A percentile compares a stretch with the other conserved stretches of the same genome.
phyloP scores from a whole-genome alignment of 2,329 filamentous ascomycete genomes.

The Phaeosphaeria sp. region DNA sequence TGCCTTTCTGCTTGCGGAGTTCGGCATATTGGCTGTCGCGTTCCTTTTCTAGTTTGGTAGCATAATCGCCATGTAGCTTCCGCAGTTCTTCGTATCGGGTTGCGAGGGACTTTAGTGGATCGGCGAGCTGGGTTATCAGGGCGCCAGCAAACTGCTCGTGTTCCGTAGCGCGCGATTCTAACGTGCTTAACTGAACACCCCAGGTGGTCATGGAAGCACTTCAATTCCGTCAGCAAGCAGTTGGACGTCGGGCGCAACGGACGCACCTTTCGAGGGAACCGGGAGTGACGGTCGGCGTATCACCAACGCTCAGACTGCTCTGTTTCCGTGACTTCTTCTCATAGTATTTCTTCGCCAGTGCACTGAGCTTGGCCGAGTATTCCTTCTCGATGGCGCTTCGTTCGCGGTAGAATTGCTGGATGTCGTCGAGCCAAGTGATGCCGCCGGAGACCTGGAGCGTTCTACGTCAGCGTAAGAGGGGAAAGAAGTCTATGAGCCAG shows the following conservation, averaged over 20 bases:
- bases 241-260: slow-evolving; percentile 1
- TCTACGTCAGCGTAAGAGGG: slow-evolving; percentile 13
- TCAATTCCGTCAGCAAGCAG: slow-evolving; percentile 9
- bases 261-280: slow-evolving; percentile 86
- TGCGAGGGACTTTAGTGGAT: slow-evolving; percentile 79
- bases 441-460: slow-evolving; percentile 72
- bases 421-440: slow-evolving; percentile 94
- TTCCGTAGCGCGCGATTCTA: slow-evolving; percentile 86
- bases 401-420: slow-evolving; percentile 97
- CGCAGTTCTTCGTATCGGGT: slow-evolving; percentile 87
- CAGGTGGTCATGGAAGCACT: slow-evolving; percentile 96
- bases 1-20: slow-evolving; percentile 86
- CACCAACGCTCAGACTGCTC: slow-evolving; percentile 87
- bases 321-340: slow-evolving; percentile 95
- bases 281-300: slow-evolving; percentile 89
- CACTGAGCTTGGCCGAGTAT: slow-evolving; percentile 86
- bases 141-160: slow-evolving; percentile 86
- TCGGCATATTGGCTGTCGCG: slow-evolving; percentile 84
- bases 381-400: slow-evolving; percentile 95
- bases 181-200: slow-evolving; percentile 89
- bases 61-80: slow-evolving; percentile 89
- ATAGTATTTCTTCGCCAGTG: slow-evolving; percentile 92
- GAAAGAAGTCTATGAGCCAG: slow-evolving; percentile 15
- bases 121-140: slow-evolving; percentile 80
- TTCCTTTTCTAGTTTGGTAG: slow-evolving; percentile 87